Conservation (phyloP, 1,139 yeast genomes). For the Geotrichum bryndzae region DNA sequence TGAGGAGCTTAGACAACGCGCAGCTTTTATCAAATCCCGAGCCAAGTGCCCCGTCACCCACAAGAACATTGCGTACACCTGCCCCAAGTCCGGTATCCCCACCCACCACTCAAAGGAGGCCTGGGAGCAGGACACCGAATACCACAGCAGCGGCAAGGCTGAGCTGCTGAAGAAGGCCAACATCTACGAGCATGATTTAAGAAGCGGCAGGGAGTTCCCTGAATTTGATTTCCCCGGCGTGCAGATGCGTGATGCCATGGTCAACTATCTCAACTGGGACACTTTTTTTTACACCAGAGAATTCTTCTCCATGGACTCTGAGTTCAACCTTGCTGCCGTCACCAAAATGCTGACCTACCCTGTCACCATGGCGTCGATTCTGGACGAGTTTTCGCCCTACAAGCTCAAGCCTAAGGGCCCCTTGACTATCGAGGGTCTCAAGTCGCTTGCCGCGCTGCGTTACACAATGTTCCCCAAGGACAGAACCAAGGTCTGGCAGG, state of each 20-base stretch:
- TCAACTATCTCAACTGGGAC: conserved; percentile 87
- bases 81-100: conserved; percentile 93
- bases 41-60: conserved; percentile 91
- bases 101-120: conserved; percentile 89
- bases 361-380: conserved; percentile 72
- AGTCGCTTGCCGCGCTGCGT: conserved; percentile 83
- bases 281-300: conserved; percentile 87
- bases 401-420: conserved; percentile 78
- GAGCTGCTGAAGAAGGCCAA: conserved; percentile 79
- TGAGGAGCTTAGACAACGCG: conserved; percentile 81
- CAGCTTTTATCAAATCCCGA: conserved; percentile 79
- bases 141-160: conserved; percentile 59
- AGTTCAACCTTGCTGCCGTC: conserved; percentile 90
- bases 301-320: conserved; percentile 93
- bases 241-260: conserved; percentile 69
- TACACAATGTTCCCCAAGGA: conserved; percentile 81
- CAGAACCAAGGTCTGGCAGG: conserved; percentile 51
- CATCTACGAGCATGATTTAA: conserved; percentile 86
- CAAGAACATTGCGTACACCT: conserved; percentile 72
- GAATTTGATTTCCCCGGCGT: conserved; percentile 88
- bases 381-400: conserved; percentile 85
- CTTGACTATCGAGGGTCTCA: conserved; percentile 82
- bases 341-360: conserved; percentile 94
- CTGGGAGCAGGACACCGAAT: conserved; percentile 73
- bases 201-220: conserved; percentile 90